phyloP scores from a whole-genome alignment of 495 filamentous ascomycete species.

The Hypoxylon rickii region DNA sequence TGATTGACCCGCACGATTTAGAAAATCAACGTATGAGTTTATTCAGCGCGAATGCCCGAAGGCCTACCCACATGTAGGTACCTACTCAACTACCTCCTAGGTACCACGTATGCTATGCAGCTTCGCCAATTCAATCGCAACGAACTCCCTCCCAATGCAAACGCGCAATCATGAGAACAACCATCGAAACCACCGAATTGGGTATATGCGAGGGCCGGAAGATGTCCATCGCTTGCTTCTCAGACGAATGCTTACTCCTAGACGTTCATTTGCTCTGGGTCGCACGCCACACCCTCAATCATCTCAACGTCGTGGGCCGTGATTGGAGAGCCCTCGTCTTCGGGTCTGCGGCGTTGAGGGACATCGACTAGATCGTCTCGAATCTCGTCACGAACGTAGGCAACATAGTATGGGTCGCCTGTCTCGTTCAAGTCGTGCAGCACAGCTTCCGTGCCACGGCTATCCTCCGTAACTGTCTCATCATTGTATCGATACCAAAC shows the following conservation, averaged over 20 bases:
- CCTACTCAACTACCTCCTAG: not conserved
- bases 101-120: not conserved
- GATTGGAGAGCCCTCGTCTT: not conserved
- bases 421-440: slow-evolving; percentile 64
- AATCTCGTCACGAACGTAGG: slow-evolving; percentile 72
- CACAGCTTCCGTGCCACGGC: slow-evolving; percentile 58
- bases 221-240: not conserved
- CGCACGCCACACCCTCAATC: slow-evolving; percentile 19
- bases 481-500: slow-evolving; percentile 97
- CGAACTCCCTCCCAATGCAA: not conserved
- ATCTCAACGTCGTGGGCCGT: slow-evolving; percentile 18
- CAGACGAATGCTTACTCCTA: not conserved
- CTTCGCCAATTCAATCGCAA: not conserved
- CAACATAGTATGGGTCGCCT: slow-evolving; percentile 86
- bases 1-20: too few relatives aligned
- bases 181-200: not conserved
- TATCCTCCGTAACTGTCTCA: slow-evolving; percentile 68
- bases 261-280: not conserved
- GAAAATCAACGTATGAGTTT: too few relatives aligned
- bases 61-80: too few relatives aligned
- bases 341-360: slow-evolving; percentile 34
- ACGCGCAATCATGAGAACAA: not conserved
- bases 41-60: too few relatives aligned
- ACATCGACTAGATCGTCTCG: slow-evolving; percentile 65
- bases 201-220: not conserved